A percentile compares a stretch with the other conserved stretches of the same genome.
Conservation (phyloP, 495 filamentous ascomycete genomes). For the Cercophora newfieldiana region DNA sequence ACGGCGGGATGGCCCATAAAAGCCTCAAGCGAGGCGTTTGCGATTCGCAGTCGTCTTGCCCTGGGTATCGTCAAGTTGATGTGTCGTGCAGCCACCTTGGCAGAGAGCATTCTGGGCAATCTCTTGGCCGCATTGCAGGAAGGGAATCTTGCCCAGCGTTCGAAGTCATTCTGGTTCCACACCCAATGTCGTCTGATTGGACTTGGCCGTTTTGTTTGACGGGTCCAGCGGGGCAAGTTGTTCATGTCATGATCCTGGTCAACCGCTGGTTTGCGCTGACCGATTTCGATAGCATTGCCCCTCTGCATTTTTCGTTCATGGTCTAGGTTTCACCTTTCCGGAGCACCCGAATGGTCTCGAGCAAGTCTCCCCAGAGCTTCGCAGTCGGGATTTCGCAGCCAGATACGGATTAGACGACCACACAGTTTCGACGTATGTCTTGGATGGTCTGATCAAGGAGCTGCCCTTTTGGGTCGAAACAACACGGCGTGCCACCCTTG, state of each 20-base stretch:
- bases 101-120: not conserved
- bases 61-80: not conserved
- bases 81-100: not conserved
- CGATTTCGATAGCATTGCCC: not conserved
- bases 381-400: not conserved
- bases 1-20: not conserved
- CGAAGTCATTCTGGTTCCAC: not conserved
- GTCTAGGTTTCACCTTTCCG: not conserved
- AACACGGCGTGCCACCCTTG: constrained; percentile 11
- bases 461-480: constrained; percentile 10
- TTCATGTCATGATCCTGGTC: constrained; percentile 7
- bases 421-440: not conserved
- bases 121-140: not conserved
- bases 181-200: not conserved
- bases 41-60: no score
- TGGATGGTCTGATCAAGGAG: not conserved
- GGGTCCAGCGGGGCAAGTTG: not conserved
- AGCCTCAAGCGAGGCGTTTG: not conserved
- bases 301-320: not conserved
- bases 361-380: not conserved
- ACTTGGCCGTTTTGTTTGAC: constrained; percentile 11
- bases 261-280: constrained; percentile 4
- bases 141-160: not conserved
- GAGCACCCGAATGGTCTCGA: not conserved
- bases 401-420: no score